A percentile compares a stretch with the other conserved stretches of the same genome.
phyloP scores from a whole-genome alignment of 2,329 filamentous ascomycete genomes.

The Zymoseptoria pseudotritici region DNA sequence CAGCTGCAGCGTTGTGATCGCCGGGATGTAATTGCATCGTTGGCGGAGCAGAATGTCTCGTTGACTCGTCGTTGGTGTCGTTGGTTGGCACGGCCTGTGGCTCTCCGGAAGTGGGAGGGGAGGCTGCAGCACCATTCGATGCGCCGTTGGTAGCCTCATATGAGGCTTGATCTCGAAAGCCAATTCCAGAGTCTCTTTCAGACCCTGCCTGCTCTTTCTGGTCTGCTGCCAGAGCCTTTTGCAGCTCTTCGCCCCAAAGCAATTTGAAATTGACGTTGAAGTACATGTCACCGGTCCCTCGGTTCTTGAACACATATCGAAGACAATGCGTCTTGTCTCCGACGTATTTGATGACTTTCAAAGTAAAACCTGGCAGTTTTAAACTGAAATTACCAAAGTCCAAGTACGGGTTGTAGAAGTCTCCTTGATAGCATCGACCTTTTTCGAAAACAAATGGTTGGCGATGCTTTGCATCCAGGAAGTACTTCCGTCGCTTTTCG shows the following conservation, averaged over 20 bases:
- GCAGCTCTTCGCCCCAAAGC: conserved; percentile 37
- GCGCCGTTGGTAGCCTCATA: background rate
- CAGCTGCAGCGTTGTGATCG: conserved; percentile 13
- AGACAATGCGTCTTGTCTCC: conserved; percentile 42
- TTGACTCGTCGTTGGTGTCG: background rate
- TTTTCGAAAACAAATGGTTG: conserved; percentile 37
- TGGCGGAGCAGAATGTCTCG: background rate
- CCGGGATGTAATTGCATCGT: conserved; percentile 16
- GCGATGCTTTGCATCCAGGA: conserved; percentile 31
- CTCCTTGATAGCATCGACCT: conserved; percentile 37
- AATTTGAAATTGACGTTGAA: conserved; percentile 42
- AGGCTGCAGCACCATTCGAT: background rate
- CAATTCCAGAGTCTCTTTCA: background rate
- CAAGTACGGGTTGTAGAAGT: conserved; percentile 44
- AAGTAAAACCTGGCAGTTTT: conserved; percentile 39
- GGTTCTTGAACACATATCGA: conserved; percentile 40
- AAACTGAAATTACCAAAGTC: conserved; percentile 42
- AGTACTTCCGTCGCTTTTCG: conserved; percentile 40
- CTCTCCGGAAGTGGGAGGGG: background rate
- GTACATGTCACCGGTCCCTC: conserved; percentile 34
- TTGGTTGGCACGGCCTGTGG: background rate
- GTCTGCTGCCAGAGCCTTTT: conserved; percentile 27
- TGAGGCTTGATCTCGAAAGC: background rate
- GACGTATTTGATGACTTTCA: conserved; percentile 40
- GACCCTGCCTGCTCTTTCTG: conserved; percentile 8